Percentiles rank a stretch among this genome's conserved stretches.
These are phyloP conservation scores for Thamnidium elegans DNA, from an alignment of 192 early-diverging fungal genomes.

Conservation along the genomic window DNA sequence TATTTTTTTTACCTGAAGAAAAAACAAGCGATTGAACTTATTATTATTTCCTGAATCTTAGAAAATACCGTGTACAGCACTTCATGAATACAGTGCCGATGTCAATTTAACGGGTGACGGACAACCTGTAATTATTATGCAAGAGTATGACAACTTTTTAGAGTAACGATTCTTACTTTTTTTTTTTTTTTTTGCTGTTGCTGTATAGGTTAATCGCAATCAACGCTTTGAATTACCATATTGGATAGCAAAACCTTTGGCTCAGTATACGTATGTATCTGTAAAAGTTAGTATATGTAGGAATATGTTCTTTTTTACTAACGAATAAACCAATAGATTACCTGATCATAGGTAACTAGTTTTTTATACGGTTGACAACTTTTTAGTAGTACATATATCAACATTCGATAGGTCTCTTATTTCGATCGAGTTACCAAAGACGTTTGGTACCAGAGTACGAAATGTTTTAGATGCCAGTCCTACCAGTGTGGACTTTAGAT, in stretches of 20 bases:
- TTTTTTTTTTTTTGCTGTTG: neutral
- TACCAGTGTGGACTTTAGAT: slow-evolving; percentile 34
- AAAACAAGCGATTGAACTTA: neutral
- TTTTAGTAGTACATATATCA: neutral
- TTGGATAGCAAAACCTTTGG: slow-evolving; percentile 42
- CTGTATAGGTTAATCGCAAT: slow-evolving; percentile 21
- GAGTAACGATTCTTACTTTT: neutral
- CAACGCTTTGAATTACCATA: slow-evolving; percentile 41
- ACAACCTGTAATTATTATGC: slow-evolving; percentile 21
- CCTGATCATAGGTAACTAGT: neutral
- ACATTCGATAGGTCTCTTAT: slow-evolving; percentile 27
- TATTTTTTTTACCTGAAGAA: neutral
- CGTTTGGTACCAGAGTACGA: slow-evolving; percentile 31
- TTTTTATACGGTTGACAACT: neutral
- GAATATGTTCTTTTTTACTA: neutral
- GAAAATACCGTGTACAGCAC: slow-evolving; percentile 34
- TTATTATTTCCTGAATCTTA: neutral
- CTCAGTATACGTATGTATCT: slow-evolving; percentile 26
- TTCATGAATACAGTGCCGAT: slow-evolving; percentile 20
- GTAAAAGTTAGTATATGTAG: too few species aligned
- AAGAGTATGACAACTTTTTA: neutral
- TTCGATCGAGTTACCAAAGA: slow-evolving; percentile 35
- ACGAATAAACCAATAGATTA: neutral
- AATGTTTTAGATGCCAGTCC: slow-evolving; percentile 39
- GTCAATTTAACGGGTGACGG: slow-evolving; percentile 34